Conservation (phyloP, 345 rosid species). For the Populus deltoides region DNA sequence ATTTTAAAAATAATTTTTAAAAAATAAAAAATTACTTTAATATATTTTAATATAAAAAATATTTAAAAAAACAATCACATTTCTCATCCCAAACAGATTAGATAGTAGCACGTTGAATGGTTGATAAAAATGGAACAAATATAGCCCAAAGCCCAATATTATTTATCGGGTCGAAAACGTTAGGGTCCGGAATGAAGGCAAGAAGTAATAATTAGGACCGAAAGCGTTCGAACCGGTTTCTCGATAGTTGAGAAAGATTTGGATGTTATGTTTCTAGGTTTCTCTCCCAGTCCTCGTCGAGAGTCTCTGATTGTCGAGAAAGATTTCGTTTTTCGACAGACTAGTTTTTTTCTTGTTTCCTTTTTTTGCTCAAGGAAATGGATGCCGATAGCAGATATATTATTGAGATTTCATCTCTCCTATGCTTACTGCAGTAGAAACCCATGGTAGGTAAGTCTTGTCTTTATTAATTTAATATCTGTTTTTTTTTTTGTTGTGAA, state of each 20-base stretch:
- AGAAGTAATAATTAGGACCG: not conserved
- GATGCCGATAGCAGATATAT: not conserved
- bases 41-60: too few species aligned
- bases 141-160: not conserved
- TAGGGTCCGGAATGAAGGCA: not conserved
- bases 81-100: too few species aligned
- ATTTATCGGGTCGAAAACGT: not conserved
- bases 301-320: not conserved
- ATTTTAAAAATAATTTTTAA: too few species aligned
- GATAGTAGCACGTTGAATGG: too few species aligned
- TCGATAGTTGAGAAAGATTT: not conserved
- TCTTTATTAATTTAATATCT: not conserved
- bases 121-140: not conserved
- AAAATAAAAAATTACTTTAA: too few species aligned
- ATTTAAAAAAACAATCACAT: too few species aligned
- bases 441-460: not conserved
- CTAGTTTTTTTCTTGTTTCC: too few species aligned
- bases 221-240: not conserved
- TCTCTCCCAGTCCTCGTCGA: not conserved
- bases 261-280: not conserved
- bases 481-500: not conserved
- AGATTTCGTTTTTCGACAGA: not conserved
- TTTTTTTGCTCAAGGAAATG: not conserved
- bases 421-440: not conserved
- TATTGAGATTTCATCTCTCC: not conserved